Evolutionary conservation across 306 rosid species (phyloP), one percentile per base, ranked within the genome.

Genomic region (Alnus rubra): DNA sequence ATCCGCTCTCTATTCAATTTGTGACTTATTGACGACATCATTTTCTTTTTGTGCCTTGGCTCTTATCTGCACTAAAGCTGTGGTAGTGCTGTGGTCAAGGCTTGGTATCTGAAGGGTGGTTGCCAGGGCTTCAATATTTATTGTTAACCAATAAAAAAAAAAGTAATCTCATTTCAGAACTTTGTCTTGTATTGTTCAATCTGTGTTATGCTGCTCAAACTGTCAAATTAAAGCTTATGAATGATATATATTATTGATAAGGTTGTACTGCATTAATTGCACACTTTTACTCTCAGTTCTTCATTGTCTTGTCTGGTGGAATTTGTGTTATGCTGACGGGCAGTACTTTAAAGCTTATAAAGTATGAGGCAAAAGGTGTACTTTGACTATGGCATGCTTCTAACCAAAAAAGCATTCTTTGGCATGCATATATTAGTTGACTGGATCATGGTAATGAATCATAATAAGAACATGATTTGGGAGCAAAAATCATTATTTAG

Each of bases 381-480:
- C 23, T 67, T 42, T 67, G 30, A 42, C 10, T 9, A 16, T 37
- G 19, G 13, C 23, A 1, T 39, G 71, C 50, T 37, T 65, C 48
- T 58, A 58, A 19, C 33, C 64, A 9, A 19, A 58, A 55, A 58
- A 1, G 30, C 56, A 69, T 19, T 51, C 81, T 72, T 72, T 1
- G 45, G 35, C 42, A 30, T 62, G n/a, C 69, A 62, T 4, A 59
- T 1, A 59, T 59, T 28, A 59, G 67, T 59, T 59, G 67, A 28
- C 35, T 60, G 69, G 69, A 14, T 53, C 58, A 14, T 53, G 58
- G 45, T 33, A 63, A 56, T 70, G 35, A 69, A 81, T 59, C 63
- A 75, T 63, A 69, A 62, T 52, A 28, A 67, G 48, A 50, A 51
- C 37, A 74, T 53, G 81, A 78, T 64, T 42, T 63, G 69, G 59